Base-by-base conservation (phyloP, 2,329 filamentous ascomycete species). In the Alternaria novae-zelandiae region DNA sequence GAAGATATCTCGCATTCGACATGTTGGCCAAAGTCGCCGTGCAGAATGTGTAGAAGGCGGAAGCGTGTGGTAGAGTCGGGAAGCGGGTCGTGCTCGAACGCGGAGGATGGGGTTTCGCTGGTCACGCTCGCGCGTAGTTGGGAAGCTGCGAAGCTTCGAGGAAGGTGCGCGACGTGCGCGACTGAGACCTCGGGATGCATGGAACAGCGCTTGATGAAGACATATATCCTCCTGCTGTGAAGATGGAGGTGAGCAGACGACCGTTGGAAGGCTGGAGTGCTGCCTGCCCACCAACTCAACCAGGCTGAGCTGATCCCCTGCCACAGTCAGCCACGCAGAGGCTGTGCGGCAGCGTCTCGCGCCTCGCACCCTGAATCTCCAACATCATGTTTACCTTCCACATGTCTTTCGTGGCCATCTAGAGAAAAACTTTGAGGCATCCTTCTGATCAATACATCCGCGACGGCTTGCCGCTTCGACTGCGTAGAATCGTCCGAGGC, bases 21-120 rank as follows among this genome's bases (percentile, higher is more conserved):
- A 8, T 54, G 57, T 13, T 54, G 57, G 5, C 49, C 57, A 8
- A 54, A 54, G 2, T 46, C 26, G 5, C 57, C 41, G 6, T 41
- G 15, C 11, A 45, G 32, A 5, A 59, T 59, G 41, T n/a, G 21
- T 11, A 59, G 26, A 26, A 59, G 41, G 11, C 49, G 57, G 41
- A 59, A 59, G 11, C 54, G 41, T 12, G 57, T 54, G 0, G 41
- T 21, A 7, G 43, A 50, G 26, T 46, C 57, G 36, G 26, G 49
- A 36, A 59, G 47, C 36, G 57, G 47, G 46, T 59, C 47, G 57
- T 59, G 57, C 20, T 53, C 20, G 11, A 59, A 59, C 11, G 47
- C 32, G 47, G 47, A 41, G 17, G 10, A 41, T 21, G 57, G 36
- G 36, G 57, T 30, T 32, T 17, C 57, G 25, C 9, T 53, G 23